Base-by-base conservation (phyloP, 2,329 filamentous ascomycete genomes). In the Colletotrichum kahawae region DNA sequence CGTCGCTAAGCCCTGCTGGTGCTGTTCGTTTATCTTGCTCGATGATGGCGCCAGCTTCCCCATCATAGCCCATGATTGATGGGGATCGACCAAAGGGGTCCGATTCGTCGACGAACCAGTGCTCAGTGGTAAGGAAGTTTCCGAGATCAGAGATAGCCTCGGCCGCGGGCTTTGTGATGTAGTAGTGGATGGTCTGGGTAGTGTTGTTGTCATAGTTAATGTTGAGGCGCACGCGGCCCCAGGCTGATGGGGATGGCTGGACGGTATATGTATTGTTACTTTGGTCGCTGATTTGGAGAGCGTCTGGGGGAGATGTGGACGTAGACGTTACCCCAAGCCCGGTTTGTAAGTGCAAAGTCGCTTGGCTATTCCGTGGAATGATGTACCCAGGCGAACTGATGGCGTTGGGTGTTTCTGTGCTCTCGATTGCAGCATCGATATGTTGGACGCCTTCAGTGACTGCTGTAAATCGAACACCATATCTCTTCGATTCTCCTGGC, bases 1-100 rank as follows among this genome's bases (percentile, higher is more conserved):
- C 90, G 69, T 92, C 90, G 72, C 89, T 91, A 1, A 92, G 84
- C 0, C 90, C 90, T 1, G 90, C 86, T 8, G 92, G 88, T 90
- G 90, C 92, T 8, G 87, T 89, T 1, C 90, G 85, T 1, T 83
- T 71, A 29, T 89, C 87, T 66, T 88, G 87, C 33, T 82, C 81
- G 7, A 89, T 86, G n/a, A 85, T 84, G 7, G 82, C 76, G 4
- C 80, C 79, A 24, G 24, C 3, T 77, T 85, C 81, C 78, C 82
- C 87, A 76, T 92, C 90, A 76, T 91, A 92, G 0, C 87, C 88
- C 81, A 92, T 88, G 70, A 91, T 84, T 0, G 90, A 91, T 0
- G 89, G 87, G 0, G 87, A 85, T 31, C 90, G 85, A 2, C 84
- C 81, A 75, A 92, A 92, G 0, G 88, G 88, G 71, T 92, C 90